These are phyloP conservation scores for Proliferodiscus dingleyae DNA, from an alignment of 2,329 filamentous ascomycete species.

Conservation along the genomic window DNA sequence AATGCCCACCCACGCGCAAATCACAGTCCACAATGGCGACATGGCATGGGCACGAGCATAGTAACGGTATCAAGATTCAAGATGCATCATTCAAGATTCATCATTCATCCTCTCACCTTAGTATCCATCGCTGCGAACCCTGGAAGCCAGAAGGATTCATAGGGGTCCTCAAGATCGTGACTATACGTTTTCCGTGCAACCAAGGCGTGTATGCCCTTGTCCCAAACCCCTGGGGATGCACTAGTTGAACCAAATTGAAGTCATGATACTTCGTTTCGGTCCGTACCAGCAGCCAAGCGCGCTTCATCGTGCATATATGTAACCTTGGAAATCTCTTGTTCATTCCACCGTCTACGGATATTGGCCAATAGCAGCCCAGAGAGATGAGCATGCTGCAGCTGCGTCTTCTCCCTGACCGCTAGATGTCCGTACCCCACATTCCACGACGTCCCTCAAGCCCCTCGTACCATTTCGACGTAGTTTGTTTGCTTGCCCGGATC, in stretches of 20 bases:
- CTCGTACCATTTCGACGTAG: conserved; percentile 17
- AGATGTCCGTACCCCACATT: conserved; percentile 26
- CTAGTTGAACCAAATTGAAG: neutral
- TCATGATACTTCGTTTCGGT: neutral
- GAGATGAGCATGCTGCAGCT: conserved; percentile 5
- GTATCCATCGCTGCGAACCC: too few species aligned
- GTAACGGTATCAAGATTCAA: too few species aligned
- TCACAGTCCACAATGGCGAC: too few species aligned
- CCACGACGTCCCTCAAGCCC: conserved; percentile 8
- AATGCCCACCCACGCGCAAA: neutral
- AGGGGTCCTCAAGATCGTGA: too few species aligned
- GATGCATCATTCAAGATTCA: too few species aligned
- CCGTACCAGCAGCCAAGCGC: neutral
- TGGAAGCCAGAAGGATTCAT: too few species aligned
- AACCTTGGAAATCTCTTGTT: conserved; percentile 5
- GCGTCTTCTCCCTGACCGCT: conserved; percentile 20
- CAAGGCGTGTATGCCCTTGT: too few species aligned
- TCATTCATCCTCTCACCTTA: too few species aligned
- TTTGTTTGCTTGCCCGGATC: conserved; percentile 6
- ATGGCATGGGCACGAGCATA: too few species aligned
- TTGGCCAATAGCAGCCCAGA: conserved; percentile 13
- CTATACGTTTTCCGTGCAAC: too few species aligned
- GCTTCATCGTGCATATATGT: neutral
- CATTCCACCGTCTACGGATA: conserved; percentile 4
- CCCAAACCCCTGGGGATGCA: neutral